Percentiles rank a stretch among this genome's conserved stretches.
Evolutionary conservation across 2,329 filamentous ascomycete genomes (phyloP).

Genomic region (Ophiostoma perfectum): DNA sequence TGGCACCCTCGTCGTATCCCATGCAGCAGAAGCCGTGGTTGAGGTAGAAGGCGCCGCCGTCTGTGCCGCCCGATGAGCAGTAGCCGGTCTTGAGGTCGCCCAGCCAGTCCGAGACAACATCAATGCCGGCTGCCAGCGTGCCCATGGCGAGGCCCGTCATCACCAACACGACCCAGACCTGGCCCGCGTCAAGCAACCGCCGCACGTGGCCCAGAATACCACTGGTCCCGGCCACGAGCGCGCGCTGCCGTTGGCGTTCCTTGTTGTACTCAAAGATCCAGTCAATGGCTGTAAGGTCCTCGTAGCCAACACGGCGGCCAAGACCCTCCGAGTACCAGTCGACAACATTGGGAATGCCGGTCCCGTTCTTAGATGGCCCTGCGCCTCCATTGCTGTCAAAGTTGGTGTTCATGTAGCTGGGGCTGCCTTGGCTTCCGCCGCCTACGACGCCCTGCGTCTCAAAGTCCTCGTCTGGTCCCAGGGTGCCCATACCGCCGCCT

Average conservation of each 20-base stretch:
- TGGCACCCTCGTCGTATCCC: slow-evolving; percentile 75
- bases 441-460: slow-evolving; percentile 19
- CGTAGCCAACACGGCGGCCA: slow-evolving; percentile 85
- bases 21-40: slow-evolving; percentile 90
- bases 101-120: slow-evolving; percentile 88
- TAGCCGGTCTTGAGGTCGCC: slow-evolving; percentile 88
- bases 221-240: slow-evolving; percentile 62
- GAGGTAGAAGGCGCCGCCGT: slow-evolving; percentile 83
- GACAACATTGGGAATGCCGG: slow-evolving; percentile 32
- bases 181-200: slow-evolving; percentile 73
- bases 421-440: slow-evolving; percentile 8
- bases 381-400: not conserved
- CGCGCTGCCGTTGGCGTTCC: slow-evolving; percentile 80
- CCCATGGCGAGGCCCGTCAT: slow-evolving; percentile 80
- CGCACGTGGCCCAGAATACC: slow-evolving; percentile 68
- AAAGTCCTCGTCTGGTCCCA: slow-evolving; percentile 16
- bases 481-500: slow-evolving; percentile 5
- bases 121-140: slow-evolving; percentile 78
- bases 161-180: slow-evolving; percentile 87
- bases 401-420: not conserved
- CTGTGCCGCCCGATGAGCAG: slow-evolving; percentile 66
- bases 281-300: slow-evolving; percentile 94
- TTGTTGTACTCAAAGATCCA: slow-evolving; percentile 99
- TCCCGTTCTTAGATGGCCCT: not conserved
- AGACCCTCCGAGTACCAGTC: slow-evolving; percentile 88